These are phyloP conservation scores for Talaromyces thailandensis DNA, from an alignment of 495 filamentous ascomycete genomes.

Conservation along the genomic window DNA sequence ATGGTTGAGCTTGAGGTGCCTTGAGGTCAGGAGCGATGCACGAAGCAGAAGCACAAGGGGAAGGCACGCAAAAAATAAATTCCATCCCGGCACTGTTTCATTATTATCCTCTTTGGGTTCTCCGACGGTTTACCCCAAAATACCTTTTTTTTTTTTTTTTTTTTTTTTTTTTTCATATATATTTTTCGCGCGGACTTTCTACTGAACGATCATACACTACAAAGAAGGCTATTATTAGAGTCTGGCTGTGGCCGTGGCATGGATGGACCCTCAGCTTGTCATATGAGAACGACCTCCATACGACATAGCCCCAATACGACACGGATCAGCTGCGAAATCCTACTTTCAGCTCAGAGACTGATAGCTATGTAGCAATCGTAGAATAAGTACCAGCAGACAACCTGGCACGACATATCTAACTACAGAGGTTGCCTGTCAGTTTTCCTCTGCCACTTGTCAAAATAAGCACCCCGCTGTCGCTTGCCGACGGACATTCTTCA, in stretches of 20 bases:
- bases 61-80: background rate
- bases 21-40: background rate
- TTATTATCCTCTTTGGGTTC: background rate
- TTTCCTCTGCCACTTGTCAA: background rate
- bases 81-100: background rate
- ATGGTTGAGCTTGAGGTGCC: background rate
- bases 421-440: no score
- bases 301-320: background rate
- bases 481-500: background rate
- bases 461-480: background rate
- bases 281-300: background rate
- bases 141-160: no score
- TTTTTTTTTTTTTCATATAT: no score
- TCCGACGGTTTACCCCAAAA: background rate
- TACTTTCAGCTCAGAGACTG: background rate
- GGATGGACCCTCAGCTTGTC: background rate
- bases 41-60: background rate
- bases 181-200: background rate
- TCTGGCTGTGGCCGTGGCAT: background rate
- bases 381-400: background rate
- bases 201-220: background rate
- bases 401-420: background rate
- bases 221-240: background rate
- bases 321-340: background rate
- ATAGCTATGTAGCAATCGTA: background rate